Evolutionary conservation across 208 protist species (phyloP), one percentile per base, ranked within the genome.

Genomic region (Acanthamoeba quina): DNA sequence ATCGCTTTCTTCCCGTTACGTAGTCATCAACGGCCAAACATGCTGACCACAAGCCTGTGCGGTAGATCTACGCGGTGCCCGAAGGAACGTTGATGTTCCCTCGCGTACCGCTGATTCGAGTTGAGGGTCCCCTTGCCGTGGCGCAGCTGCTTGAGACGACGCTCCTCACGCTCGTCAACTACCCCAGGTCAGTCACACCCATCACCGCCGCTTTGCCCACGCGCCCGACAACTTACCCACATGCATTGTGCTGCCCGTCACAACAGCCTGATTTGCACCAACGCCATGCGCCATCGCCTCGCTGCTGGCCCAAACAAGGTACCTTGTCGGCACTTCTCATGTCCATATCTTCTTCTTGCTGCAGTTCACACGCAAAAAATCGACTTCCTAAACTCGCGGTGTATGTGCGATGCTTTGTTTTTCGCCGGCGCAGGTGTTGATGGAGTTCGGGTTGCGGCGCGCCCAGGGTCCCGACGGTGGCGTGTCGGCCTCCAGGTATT

Each of bases 381-480:
- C 49, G 49, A 0, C 49, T 17, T 54, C 49, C 49, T 17, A 54
- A 54, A 54, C 49, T 54, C 1, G 15, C 49, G 49, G 15, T 54
- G 13, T 0, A 17, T 54, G 49, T 54, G 49, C 3, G 15, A 37
- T 37, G 0, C 3, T 37, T 37, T 3, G 37, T 37, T 37, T 15
- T 31, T 74, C n/a, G 29, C 5, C 64, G 11, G 19, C 21, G 37
- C 44, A 86, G 78, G 26, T 15, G 41, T 29, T 91, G 52, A 66
- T 91, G 85, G 98, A 99, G 94, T 99, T 99, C 95, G 98, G 98
- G 47, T 92, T 99, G 11, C 88, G 98, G n/a, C 76, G 98, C 21
- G 98, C 98, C 5, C 98, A 98, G 82, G 98, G 98, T 3, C 96
- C 97, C 1, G 97, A 99, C 94, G 98, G 98, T 4, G 98, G 93